A percentile compares a stretch with the other conserved stretches of the same genome.
phyloP scores from a whole-genome alignment of 768 basidiomycete genomes.

The Boletus tylopilopsis region DNA sequence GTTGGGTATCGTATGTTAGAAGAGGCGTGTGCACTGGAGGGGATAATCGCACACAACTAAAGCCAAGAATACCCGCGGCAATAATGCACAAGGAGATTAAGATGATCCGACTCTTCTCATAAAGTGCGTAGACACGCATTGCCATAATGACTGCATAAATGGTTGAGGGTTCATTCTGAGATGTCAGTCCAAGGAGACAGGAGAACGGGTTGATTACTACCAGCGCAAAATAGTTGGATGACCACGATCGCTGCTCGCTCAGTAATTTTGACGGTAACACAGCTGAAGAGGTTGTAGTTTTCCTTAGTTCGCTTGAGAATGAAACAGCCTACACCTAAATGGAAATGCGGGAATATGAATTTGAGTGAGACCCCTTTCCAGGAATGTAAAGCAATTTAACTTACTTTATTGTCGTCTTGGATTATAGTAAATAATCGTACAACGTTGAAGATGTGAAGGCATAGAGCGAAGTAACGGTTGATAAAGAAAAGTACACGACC shows the following conservation, averaged over 20 bases:
- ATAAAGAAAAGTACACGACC: slow-evolving; percentile 37
- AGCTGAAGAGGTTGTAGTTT: background rate
- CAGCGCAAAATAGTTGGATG: slow-evolving; percentile 8
- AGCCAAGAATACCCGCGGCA: background rate
- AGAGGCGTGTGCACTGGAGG: no score
- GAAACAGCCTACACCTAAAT: slow-evolving; percentile 10
- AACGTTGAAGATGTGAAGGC: slow-evolving; percentile 37
- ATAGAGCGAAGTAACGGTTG: slow-evolving; percentile 40
- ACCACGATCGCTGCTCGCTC: slow-evolving; percentile 2
- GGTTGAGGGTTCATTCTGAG: no score
- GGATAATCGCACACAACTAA: slow-evolving; percentile 6
- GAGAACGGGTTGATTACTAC: background rate
- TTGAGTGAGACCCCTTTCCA: no score
- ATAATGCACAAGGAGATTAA: background rate
- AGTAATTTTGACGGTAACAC: background rate
- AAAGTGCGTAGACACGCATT: slow-evolving; percentile 22
- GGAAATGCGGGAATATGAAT: background rate
- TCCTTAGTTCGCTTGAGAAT: background rate
- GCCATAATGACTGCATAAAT: slow-evolving; percentile 15
- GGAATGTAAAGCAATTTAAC: background rate
- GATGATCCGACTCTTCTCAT: slow-evolving; percentile 4
- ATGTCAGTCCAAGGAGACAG: background rate
- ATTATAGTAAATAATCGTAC: slow-evolving; percentile 27
- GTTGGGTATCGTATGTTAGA: background rate
- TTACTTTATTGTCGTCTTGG: background rate